Conservation (phyloP, 768 basidiomycete species). For the Rhizopogon salebrosus region DNA sequence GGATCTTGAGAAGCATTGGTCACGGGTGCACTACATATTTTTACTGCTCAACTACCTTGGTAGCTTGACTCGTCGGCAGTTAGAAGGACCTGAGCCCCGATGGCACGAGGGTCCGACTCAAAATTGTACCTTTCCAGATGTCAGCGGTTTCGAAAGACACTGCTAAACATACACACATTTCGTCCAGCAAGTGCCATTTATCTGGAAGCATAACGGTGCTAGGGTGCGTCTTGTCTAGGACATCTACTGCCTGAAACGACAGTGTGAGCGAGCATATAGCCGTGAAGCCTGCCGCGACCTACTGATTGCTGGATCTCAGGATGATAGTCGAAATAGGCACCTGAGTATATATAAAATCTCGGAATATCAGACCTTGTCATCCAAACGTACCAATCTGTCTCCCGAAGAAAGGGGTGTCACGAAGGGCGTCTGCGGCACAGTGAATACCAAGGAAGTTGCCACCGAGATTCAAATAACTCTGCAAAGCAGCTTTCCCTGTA, state of each 20-base stretch:
- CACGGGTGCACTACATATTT: not conserved
- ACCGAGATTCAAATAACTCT: slow-evolving; percentile 58
- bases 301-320: slow-evolving; percentile 62
- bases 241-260: slow-evolving; percentile 46
- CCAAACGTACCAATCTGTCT: slow-evolving; percentile 45
- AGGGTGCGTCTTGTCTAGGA: slow-evolving; percentile 54
- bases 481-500: slow-evolving; percentile 54
- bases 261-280: slow-evolving; percentile 12
- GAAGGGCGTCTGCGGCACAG: slow-evolving; percentile 56
- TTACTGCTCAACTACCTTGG: slow-evolving; percentile 30
- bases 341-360: slow-evolving; percentile 22
- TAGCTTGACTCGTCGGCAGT: slow-evolving; percentile 65
- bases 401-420: slow-evolving; percentile 52
- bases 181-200: slow-evolving; percentile 50
- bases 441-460: slow-evolving; percentile 72
- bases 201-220: slow-evolving; percentile 51
- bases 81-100: slow-evolving; percentile 61
- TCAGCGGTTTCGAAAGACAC: slow-evolving; percentile 2
- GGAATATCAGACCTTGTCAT: not conserved
- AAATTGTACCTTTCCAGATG: slow-evolving; percentile 57
- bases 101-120: slow-evolving; percentile 58
- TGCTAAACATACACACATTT: slow-evolving; percentile 41
- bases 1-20: slow-evolving; percentile 13
- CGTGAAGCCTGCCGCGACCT: slow-evolving; percentile 13
- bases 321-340: slow-evolving; percentile 71